Evolutionary conservation across 768 basidiomycete genomes (phyloP).

Genomic region (Lepiota subincarnata): DNA sequence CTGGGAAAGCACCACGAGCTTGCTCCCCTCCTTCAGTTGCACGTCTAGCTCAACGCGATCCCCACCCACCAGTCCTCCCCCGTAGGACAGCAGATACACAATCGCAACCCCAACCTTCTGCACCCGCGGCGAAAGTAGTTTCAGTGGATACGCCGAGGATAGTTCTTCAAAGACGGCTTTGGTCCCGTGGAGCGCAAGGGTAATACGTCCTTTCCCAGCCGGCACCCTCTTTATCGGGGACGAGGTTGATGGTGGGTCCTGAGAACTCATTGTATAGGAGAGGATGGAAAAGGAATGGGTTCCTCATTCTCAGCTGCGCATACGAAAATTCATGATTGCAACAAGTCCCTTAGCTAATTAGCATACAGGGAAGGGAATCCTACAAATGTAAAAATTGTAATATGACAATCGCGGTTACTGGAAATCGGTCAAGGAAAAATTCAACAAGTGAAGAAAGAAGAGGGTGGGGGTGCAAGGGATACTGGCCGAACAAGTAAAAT

Average conservation of each 20-base stretch:
- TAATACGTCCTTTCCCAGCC: conserved; percentile 56
- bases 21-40: conserved; percentile 50
- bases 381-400: neutral
- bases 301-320: neutral
- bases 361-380: conserved; percentile 3
- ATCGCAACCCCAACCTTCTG: conserved; percentile 49
- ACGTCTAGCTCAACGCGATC: conserved; percentile 68
- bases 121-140: conserved; percentile 73
- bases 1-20: conserved; percentile 80
- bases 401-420: conserved; percentile 10
- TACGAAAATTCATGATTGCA: neutral
- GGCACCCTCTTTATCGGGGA: conserved; percentile 18
- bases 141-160: conserved; percentile 81
- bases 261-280: neutral
- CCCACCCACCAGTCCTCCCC: conserved; percentile 88
- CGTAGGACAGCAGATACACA: conserved; percentile 82
- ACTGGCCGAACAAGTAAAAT: conserved; percentile 7
- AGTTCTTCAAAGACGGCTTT: conserved; percentile 68
- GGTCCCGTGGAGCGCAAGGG: conserved; percentile 46
- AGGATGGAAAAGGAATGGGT: neutral
- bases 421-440: neutral
- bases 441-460: neutral
- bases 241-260: neutral
- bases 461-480: conserved; percentile 3
- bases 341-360: conserved; percentile 10